phyloP scores from a whole-genome alignment of 129 eudicot species.

The Tagetes patula region DNA sequence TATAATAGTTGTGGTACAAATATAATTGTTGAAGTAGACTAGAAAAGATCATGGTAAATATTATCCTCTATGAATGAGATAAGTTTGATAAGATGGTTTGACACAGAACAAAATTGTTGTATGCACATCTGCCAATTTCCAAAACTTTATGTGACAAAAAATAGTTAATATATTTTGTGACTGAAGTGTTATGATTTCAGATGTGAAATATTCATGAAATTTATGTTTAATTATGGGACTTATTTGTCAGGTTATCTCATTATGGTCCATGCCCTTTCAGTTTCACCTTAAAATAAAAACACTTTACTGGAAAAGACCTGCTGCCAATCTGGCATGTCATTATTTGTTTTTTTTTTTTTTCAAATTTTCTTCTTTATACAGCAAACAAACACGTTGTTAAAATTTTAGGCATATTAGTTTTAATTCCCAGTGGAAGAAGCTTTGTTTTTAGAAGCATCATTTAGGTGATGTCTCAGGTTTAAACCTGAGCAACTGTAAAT shows the following conservation, averaged over 20 bases:
- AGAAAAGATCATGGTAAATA: constrained; percentile 39
- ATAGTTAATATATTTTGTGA: constrained; percentile 13
- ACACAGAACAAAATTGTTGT: constrained; percentile 16
- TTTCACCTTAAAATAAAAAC: constrained; percentile 9
- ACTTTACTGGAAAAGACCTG: constrained; percentile 17
- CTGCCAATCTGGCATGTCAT: constrained; percentile 8
- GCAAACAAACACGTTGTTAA: no score
- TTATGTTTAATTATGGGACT: constrained; percentile 29
- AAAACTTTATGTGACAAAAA: constrained; percentile 36
- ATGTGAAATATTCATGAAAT: constrained; percentile 28
- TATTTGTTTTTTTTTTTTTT: not conserved
- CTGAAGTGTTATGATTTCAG: constrained; percentile 20
- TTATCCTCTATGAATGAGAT: constrained; percentile 22
- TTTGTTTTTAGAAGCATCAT: no score
- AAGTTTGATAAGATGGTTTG: constrained; percentile 32
- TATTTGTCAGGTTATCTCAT: constrained; percentile 28
- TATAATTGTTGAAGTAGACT: constrained; percentile 18
- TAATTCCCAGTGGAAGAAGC: no score
- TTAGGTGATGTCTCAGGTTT: no score
- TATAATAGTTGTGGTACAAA: constrained; percentile 17
- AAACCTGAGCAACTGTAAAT: no score
- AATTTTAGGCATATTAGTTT: no score
- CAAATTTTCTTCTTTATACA: no score
- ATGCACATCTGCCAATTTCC: constrained; percentile 26
- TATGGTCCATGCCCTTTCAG: constrained; percentile 27